Conservation (phyloP, 768 basidiomycete genomes). For the Stropharia rugosoannulata region DNA sequence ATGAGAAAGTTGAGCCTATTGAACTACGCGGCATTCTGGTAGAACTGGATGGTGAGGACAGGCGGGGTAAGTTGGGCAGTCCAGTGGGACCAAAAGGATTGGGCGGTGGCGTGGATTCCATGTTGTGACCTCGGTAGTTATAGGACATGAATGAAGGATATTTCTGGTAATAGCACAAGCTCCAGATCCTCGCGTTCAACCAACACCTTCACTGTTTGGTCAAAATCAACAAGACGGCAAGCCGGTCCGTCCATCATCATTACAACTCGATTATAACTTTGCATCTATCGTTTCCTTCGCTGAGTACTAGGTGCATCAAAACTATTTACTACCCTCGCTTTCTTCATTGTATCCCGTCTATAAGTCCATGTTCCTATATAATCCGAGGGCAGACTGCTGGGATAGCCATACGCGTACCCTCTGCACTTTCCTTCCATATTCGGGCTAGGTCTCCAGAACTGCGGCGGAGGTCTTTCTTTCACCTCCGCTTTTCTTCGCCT, state of each 20-base stretch:
- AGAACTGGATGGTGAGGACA: constrained; percentile 55
- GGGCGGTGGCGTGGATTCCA: constrained; percentile 48
- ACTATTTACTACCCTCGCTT: constrained; percentile 1
- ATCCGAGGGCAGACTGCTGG: constrained; percentile 21
- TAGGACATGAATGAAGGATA: neutral
- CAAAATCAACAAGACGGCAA: constrained; percentile 5
- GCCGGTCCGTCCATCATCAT: neutral
- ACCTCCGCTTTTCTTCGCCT: constrained; percentile 14
- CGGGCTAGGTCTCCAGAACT: constrained; percentile 42
- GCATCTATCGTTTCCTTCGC: neutral
- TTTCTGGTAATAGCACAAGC: no score
- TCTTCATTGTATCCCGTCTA: constrained; percentile 21
- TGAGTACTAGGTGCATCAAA: neutral
- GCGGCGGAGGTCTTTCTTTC: constrained; percentile 28
- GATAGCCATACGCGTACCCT: constrained; percentile 45
- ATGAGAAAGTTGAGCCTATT: constrained; percentile 80
- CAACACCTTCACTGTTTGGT: neutral
- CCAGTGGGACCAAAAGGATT: constrained; percentile 37
- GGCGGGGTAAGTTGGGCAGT: constrained; percentile 46
- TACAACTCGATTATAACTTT: neutral
- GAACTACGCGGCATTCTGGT: constrained; percentile 57
- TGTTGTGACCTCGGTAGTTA: constrained; percentile 10
- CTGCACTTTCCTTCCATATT: constrained; percentile 34
- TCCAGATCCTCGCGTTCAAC: neutral
- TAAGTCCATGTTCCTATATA: constrained; percentile 12